These are phyloP conservation scores for Monosporascus sp. DNA, from an alignment of 2,329 filamentous ascomycete species.

Conservation along the genomic window DNA sequence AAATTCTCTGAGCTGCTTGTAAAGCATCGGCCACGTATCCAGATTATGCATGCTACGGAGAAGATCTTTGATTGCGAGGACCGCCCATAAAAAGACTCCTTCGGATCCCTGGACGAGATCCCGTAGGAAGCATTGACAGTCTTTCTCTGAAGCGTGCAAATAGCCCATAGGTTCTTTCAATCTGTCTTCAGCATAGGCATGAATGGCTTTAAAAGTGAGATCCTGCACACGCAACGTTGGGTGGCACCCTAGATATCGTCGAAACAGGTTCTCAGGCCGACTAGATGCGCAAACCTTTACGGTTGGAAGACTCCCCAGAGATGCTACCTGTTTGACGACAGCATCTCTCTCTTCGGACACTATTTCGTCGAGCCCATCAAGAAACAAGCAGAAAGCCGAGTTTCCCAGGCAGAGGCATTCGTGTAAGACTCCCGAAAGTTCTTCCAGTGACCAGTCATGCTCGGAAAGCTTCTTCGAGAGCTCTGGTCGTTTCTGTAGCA, in stretches of 20 bases:
- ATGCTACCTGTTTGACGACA: constrained; percentile 1
- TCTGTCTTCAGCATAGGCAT: background rate
- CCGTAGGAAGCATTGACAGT: background rate
- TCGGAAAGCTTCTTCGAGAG: constrained; percentile 4
- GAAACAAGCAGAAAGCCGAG: constrained; percentile 4
- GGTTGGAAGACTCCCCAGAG: background rate
- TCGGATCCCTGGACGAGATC: background rate
- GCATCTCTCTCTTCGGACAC: background rate
- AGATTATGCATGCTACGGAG: constrained; percentile 6
- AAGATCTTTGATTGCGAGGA: constrained; percentile 4
- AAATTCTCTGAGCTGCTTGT: constrained; percentile 1
- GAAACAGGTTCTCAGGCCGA: constrained; percentile 7
- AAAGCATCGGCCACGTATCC: constrained; percentile 3
- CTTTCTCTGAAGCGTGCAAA: background rate
- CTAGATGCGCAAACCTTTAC: constrained; percentile 7
- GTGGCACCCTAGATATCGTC: background rate
- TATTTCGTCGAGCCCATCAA: constrained; percentile 12
- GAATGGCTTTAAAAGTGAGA: constrained; percentile 1
- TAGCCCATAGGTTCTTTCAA: no score
- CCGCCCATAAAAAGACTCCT: constrained; percentile 10
- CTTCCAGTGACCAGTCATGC: constrained; percentile 8
- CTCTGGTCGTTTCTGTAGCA: constrained; percentile 2
- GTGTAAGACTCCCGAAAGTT: constrained; percentile 1
- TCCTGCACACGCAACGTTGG: constrained; percentile 4
- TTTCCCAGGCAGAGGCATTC: background rate